Evolutionary conservation across 2,329 filamentous ascomycete species (phyloP).

Genomic region (Fusarium sp.): DNA sequence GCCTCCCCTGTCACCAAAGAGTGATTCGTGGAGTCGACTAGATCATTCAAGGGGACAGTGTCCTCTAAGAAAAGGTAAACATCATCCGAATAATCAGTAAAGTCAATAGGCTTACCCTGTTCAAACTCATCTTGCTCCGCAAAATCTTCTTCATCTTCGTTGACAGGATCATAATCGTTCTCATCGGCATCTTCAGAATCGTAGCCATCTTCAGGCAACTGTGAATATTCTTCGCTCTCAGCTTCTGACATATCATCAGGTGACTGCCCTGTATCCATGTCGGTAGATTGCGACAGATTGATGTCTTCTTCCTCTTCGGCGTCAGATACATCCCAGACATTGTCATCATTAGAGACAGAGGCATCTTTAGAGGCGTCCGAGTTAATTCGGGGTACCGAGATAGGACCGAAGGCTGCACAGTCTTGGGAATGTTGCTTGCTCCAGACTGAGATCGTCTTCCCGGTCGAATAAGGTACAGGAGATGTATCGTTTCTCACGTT

Average conservation of each 20-base stretch:
- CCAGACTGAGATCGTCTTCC: background rate
- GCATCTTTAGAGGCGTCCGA: constrained; percentile 6
- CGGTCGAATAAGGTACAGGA: background rate
- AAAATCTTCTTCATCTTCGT: constrained; percentile 26
- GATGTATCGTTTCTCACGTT: constrained; percentile 22
- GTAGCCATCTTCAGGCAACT: background rate
- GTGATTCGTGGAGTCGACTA: background rate
- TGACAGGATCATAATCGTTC: constrained; percentile 19
- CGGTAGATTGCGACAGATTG: constrained; percentile 24
- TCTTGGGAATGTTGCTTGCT: background rate
- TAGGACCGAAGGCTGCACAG: background rate
- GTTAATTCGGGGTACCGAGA: background rate
- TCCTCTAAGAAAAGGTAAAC: constrained; percentile 29
- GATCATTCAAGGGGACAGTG: background rate
- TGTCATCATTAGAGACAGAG: constrained; percentile 1
- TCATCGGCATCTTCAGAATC: constrained; percentile 15
- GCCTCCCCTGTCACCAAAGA: background rate
- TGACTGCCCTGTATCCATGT: constrained; percentile 32
- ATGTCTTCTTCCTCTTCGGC: constrained; percentile 10
- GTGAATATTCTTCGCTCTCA: constrained; percentile 4
- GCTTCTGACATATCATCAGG: constrained; percentile 12
- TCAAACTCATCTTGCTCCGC: constrained; percentile 40
- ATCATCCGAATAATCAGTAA: background rate
- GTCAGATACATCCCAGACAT: constrained; percentile 10
- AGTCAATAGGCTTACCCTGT: constrained; percentile 13